Evolutionary conservation across 306 rosid genomes (phyloP).

Genomic region (Vigna trinervia): DNA sequence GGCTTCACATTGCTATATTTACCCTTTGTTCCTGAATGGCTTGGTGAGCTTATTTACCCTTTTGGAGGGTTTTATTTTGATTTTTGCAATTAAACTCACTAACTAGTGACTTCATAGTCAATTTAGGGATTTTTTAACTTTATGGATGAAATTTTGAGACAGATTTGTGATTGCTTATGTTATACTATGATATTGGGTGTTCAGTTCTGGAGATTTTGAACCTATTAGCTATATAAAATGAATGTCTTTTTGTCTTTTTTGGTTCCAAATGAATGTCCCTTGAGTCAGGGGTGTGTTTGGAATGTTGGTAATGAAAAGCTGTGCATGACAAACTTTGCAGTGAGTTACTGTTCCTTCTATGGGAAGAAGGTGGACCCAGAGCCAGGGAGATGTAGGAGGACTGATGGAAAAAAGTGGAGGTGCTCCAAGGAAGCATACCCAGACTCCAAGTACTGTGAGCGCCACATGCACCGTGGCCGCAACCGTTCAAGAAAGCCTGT

Average conservation of each 20-base stretch:
- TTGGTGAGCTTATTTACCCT: not conserved
- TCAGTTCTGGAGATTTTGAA: not conserved
- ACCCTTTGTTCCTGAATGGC: slow-evolving; percentile 4
- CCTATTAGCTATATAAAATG: not conserved
- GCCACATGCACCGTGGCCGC: slow-evolving; percentile 96
- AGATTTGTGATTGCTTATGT: slow-evolving; percentile 3
- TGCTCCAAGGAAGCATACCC: slow-evolving; percentile 88
- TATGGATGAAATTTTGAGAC: slow-evolving; percentile 30
- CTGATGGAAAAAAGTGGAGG: slow-evolving; percentile 91
- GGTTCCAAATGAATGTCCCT: slow-evolving; percentile 23
- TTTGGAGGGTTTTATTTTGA: slow-evolving; percentile 1
- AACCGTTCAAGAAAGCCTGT: slow-evolving; percentile 99
- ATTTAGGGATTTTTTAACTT: not conserved
- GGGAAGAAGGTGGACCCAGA: slow-evolving; percentile 95
- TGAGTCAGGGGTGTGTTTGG: not conserved
- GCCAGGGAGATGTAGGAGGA: slow-evolving; percentile 89
- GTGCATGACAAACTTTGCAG: slow-evolving; percentile 47
- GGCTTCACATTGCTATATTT: not conserved
- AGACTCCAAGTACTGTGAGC: slow-evolving; percentile 89
- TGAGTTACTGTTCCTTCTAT: slow-evolving; percentile 78
- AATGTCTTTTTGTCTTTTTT: slow-evolving; percentile 23
- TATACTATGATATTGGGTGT: slow-evolving; percentile 13
- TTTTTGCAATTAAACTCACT: slow-evolving; percentile 3
- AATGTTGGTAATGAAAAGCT: slow-evolving; percentile 20
- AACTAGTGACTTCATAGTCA: no score